These are phyloP conservation scores for Trichoderma harzianum DNA, from an alignment of 2,329 filamentous ascomycete species.

Conservation along the genomic window DNA sequence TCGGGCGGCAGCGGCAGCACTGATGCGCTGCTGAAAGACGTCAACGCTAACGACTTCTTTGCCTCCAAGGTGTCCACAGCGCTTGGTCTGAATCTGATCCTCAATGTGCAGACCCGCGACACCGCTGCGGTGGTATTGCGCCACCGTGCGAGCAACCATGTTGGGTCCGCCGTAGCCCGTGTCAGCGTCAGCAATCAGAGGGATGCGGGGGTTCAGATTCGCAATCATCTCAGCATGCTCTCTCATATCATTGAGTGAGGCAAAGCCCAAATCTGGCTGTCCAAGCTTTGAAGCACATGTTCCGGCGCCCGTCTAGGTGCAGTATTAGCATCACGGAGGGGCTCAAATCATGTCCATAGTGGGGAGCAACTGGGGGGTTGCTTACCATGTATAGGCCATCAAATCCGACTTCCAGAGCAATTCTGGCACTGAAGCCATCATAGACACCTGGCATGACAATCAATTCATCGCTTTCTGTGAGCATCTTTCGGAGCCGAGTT, in stretches of 20 bases:
- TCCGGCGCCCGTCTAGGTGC: slow-evolving; percentile 57
- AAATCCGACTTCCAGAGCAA: slow-evolving; percentile 60
- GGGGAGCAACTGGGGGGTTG: not conserved
- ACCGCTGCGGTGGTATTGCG: slow-evolving; percentile 51
- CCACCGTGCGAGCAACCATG: slow-evolving; percentile 51
- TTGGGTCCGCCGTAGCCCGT: slow-evolving; percentile 54
- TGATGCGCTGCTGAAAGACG: slow-evolving; percentile 52
- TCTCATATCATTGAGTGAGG: slow-evolving; percentile 61
- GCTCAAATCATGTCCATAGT: not conserved
- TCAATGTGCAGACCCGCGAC: slow-evolving; percentile 61
- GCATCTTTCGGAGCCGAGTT: slow-evolving; percentile 39
- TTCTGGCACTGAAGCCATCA: slow-evolving; percentile 63
- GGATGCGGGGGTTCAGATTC: slow-evolving; percentile 51
- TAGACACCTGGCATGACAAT: slow-evolving; percentile 65
- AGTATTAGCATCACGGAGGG: not conserved
- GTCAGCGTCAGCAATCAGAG: slow-evolving; percentile 60
- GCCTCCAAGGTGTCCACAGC: slow-evolving; percentile 60
- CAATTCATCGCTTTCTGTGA: slow-evolving; percentile 40
- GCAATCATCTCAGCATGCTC: slow-evolving; percentile 63
- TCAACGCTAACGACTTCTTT: slow-evolving; percentile 57
- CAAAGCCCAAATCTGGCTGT: slow-evolving; percentile 60
- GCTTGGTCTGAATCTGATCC: slow-evolving; percentile 62
- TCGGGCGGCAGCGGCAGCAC: slow-evolving; percentile 52
- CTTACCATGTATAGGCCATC: slow-evolving; percentile 65
- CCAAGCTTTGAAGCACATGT: slow-evolving; percentile 60